Evolutionary conservation across 805 yeast species (phyloP).

Genomic region (Saturnispora dispora): DNA sequence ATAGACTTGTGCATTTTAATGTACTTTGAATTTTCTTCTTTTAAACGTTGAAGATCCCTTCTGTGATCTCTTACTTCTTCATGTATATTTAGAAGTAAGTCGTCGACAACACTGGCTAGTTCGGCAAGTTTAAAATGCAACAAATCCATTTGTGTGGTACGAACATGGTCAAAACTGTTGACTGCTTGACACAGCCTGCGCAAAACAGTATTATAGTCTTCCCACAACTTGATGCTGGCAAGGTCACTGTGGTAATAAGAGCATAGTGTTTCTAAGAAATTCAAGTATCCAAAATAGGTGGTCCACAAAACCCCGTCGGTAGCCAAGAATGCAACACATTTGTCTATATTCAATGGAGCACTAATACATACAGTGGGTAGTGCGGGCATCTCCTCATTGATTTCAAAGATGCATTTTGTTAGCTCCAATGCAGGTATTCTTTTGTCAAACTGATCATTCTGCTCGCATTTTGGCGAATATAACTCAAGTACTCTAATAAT

Average conservation of each 20-base stretch:
- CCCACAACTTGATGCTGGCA: neutral
- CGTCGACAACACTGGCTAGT: neutral
- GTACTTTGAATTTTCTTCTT: neutral
- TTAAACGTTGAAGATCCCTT: neutral
- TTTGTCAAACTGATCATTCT: neutral
- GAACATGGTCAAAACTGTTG: neutral
- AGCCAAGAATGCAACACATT: constrained; percentile 11
- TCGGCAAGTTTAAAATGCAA: neutral
- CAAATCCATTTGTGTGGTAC: neutral
- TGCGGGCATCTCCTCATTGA: neutral
- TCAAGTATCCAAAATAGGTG: constrained; percentile 17
- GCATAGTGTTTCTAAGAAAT: constrained; percentile 10
- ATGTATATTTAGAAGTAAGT: neutral
- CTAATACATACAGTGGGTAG: constrained; percentile 2
- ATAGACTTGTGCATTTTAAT: neutral
- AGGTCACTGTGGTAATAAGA: constrained; percentile 3
- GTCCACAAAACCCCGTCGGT: constrained; percentile 14
- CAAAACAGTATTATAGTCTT: constrained; percentile 6
- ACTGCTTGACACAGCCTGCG: neutral
- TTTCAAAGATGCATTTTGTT: constrained; percentile 14
- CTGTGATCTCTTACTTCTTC: neutral
- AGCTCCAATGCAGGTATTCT: constrained; percentile 13
- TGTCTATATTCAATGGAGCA: neutral
- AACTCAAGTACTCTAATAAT: neutral
- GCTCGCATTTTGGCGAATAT: neutral